A percentile compares a stretch with the other conserved stretches of the same genome.
phyloP scores from a whole-genome alignment of 2,329 filamentous ascomycete genomes.

The Fusarium longipes region DNA sequence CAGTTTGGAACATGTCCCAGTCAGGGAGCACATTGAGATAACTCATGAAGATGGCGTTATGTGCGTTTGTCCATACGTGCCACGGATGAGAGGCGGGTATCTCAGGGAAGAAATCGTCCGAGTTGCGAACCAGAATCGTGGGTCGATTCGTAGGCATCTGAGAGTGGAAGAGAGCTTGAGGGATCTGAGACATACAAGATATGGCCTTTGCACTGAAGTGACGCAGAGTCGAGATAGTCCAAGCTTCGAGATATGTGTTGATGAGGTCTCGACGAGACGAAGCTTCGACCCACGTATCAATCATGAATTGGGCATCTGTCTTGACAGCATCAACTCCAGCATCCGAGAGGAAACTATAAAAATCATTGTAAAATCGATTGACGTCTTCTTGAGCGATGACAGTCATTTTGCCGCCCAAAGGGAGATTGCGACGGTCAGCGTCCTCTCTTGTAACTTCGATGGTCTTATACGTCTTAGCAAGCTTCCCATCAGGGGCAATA shows the following conservation, averaged over 20 bases:
- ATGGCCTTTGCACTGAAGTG: slow-evolving; percentile 84
- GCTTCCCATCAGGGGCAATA: slow-evolving; percentile 77
- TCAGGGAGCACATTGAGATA: slow-evolving; percentile 90
- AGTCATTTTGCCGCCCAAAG: slow-evolving; percentile 72
- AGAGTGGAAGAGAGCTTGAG: slow-evolving; percentile 85
- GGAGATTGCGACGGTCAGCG: slow-evolving; percentile 58
- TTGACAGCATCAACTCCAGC: slow-evolving; percentile 89
- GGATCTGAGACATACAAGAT: slow-evolving; percentile 94
- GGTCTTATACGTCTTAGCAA: slow-evolving; percentile 84
- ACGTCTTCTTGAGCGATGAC: slow-evolving; percentile 82
- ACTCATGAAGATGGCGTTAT: slow-evolving; percentile 84
- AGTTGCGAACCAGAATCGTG: slow-evolving; percentile 82
- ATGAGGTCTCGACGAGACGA: slow-evolving; percentile 77
- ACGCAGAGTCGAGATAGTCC: slow-evolving; percentile 80
- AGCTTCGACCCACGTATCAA: slow-evolving; percentile 79
- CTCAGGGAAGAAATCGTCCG: slow-evolving; percentile 91
- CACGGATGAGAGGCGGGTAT: slow-evolving; percentile 85
- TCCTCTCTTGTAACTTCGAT: slow-evolving; percentile 66
- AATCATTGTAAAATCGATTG: slow-evolving; percentile 84
- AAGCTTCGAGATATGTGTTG: slow-evolving; percentile 83
- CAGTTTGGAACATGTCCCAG: slow-evolving; percentile 77
- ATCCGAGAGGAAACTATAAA: slow-evolving; percentile 82
- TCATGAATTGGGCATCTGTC: slow-evolving; percentile 90
- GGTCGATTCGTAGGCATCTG: slow-evolving; percentile 83
- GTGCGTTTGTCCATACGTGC: slow-evolving; percentile 95